Base-by-base conservation (phyloP, 2,329 filamentous ascomycete genomes). In the Neoarthrinium moseri region DNA sequence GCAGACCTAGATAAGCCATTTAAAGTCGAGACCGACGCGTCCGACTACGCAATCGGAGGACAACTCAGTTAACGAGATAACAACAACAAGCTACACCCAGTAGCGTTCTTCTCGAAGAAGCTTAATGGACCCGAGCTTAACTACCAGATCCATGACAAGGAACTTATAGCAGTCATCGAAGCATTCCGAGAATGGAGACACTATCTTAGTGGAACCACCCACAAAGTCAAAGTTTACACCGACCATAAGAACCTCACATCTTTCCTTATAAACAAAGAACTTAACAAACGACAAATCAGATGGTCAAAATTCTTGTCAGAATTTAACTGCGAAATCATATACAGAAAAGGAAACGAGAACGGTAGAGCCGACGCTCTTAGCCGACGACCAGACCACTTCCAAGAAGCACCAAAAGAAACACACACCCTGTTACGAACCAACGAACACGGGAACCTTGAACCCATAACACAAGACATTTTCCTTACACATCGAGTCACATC, bases 91-190 rank as follows among this genome's bases (percentile, higher is more conserved):
- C 27, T 49, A 13, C 26, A 42, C n/a, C 50, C 47, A 2, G 24
- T 57, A 17, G 49, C 46, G 1, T 58, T 49, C 43, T 44, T 50
- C 21, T 56, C 43, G 3, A 44, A 44, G 43, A 57, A 52, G 15
- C 26, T 55, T 7, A 33, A 15, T 2, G 34, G 32, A 38, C 29
- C 45, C 0, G 48, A 56, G 32, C 33, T 43, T 12, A 67, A 66
- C 47, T 68, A 67, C 46, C 32, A 62, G 12, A 65, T 65, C 8
- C 54, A 67, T 39, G 49, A 68, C 40, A 65, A 68, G 43, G 63
- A 67, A 53, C 51, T 70, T 1, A 35, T 68, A 5, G 61, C 62
- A 3, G 62, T 69, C 24, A 44, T 68, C 12, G n/a, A 41, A 13
- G n/a, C 29, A 2, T 52, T 58, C n/a, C 30, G 55, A 32, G 47